These are phyloP conservation scores for Artomyces pyxidatus DNA, from an alignment of 768 basidiomycete genomes.

Conservation along the genomic window DNA sequence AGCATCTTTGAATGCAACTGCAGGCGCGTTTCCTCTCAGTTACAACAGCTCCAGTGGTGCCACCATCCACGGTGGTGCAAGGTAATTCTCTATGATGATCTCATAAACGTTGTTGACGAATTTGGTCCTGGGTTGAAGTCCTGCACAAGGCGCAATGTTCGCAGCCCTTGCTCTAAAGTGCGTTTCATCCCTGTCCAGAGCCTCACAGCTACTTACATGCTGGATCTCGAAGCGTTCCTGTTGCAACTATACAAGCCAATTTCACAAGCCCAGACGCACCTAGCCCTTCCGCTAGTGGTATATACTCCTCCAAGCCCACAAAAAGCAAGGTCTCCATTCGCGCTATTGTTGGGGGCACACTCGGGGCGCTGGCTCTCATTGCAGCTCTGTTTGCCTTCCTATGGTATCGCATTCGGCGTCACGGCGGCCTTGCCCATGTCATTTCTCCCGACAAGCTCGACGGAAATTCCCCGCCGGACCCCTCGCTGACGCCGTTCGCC, in stretches of 20 bases:
- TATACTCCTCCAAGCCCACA: background rate
- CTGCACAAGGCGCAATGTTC: slow-evolving; percentile 18
- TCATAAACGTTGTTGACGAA: background rate
- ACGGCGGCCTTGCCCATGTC: background rate
- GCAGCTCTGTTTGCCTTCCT: background rate
- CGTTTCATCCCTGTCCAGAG: background rate
- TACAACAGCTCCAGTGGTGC: background rate
- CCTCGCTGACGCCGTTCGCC: background rate
- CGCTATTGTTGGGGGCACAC: slow-evolving; percentile 9
- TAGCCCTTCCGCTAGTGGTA: too few species aligned
- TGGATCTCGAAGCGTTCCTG: background rate
- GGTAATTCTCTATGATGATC: background rate
- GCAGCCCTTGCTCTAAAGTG: slow-evolving; percentile 18
- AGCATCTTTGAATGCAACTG: background rate
- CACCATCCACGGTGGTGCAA: background rate
- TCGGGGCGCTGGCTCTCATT: slow-evolving; percentile 6
- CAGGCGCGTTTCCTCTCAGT: background rate
- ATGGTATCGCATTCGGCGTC: slow-evolving; percentile 3
- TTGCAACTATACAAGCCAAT: background rate
- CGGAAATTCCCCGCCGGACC: slow-evolving; percentile 1
- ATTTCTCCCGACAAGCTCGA: too few species aligned
- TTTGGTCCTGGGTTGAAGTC: slow-evolving; percentile 5
- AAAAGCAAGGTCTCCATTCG: background rate
- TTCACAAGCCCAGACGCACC: background rate
- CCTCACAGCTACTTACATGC: background rate